Conservation (phyloP, 2,329 filamentous ascomycete genomes). For the Colletotrichum liaoningense region DNA sequence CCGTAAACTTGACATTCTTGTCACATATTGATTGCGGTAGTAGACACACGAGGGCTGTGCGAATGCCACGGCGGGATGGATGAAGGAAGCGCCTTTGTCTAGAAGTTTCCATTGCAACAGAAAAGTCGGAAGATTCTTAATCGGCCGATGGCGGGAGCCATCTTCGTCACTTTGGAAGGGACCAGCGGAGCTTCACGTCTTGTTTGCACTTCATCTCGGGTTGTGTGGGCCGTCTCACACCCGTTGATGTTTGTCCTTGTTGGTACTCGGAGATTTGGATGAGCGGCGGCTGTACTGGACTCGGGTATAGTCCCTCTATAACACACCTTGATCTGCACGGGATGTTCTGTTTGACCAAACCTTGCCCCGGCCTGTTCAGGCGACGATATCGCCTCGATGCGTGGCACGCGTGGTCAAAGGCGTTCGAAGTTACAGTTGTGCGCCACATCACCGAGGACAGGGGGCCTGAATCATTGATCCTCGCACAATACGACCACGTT, state of each 20-base stretch:
- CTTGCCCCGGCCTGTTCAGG: conserved; percentile 8
- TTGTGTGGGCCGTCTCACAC: conserved; percentile 14
- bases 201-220: conserved; percentile 5
- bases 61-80: background rate
- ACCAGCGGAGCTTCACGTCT: background rate
- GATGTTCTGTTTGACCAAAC: background rate
- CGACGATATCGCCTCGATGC: background rate
- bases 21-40: background rate
- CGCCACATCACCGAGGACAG: background rate
- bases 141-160: background rate
- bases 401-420: background rate
- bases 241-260: conserved; percentile 14
- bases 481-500: background rate
- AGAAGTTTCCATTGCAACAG: no score
- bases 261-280: conserved; percentile 12
- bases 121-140: background rate
- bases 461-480: background rate
- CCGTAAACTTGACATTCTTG: conserved; percentile 9
- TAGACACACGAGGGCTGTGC: background rate
- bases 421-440: background rate
- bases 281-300: background rate
- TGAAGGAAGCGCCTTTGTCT: background rate
- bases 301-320: background rate
- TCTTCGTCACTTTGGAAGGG: background rate
- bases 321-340: background rate